Base-by-base conservation (phyloP, 1,284 basidiomycete species). In the Ustilago curta region DNA sequence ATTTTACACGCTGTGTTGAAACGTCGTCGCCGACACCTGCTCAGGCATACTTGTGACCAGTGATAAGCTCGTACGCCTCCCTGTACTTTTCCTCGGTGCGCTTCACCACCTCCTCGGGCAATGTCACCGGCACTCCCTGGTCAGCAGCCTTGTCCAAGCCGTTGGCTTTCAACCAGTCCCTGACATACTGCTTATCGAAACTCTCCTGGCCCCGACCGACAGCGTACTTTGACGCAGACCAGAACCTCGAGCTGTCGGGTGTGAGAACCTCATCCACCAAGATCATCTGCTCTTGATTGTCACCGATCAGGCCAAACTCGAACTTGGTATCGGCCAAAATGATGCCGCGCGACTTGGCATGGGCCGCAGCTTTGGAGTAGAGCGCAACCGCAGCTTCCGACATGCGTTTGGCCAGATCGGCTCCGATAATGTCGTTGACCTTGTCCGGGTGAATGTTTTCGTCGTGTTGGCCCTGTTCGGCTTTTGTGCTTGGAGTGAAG, bases 401-500 rank as follows among this genome's bases (percentile, higher is more conserved):
- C 59, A 95, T 87, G 57, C 88, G 86, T 19, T 88, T 85, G 66
- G 90, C 93, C 27, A 94, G 87, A 1, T 90, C 62, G 2, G 80
- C 18, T 66, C 85, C 85, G 47, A 81, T 68, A 32, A 77, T 56
- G 9, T 74, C 68, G 27, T 50, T 53, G 23, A 77, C 74, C 88
- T 90, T 88, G 77, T 92, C 91, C 1, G 95, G 94, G 57, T 95
- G 94, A 73, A 99, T 97, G 85, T 99, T 99, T 85, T 98, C 95
- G 85, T 99, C 96, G 83, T 99, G 95, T 42, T 89, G 89, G 7
- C 97, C 97, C 81, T 93, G 91, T 65, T 95, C 95, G 0, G 96
- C 97, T 85, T 99, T 99, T 11, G 96, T 99, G 1, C 93, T 96
- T 0, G 97, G 97, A 0, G 97, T 99, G 84, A 99, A 97, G 48